Evolutionary conservation across 805 yeast species (phyloP), one percentile per base, ranked within the genome.

Genomic region (Ogataea ramenticola): DNA sequence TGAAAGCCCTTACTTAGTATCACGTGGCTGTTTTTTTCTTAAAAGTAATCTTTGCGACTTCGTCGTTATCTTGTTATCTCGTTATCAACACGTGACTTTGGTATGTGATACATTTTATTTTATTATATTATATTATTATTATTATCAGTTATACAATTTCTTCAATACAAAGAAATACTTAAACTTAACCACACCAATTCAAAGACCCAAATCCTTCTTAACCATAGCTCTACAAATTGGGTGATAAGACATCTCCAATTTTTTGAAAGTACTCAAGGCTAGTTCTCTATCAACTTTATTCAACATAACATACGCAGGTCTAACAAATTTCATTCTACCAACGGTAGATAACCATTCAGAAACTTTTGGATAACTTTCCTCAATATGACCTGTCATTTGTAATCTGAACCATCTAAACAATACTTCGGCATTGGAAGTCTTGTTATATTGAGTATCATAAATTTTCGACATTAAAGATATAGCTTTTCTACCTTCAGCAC

Each of bases 311-410:
- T 79, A 88, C 4, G 93, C 87, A 27, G 96, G 96, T 62, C 96
- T 76, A 22, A 86, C 96, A 58, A 82, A 89, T 67, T 89, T 89
- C 96, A 89, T 89, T 70, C 96, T 77, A 19, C 96, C 96, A 20
- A 89, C 93, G 2, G 90, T 80, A 12, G 91, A 95, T 44, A 89
- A 72, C 96, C 96, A 89, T 43, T 78, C 77, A 3, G 95, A 88
- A 39, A 89, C 66, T 37, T 64, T 65, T 45, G 64, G 65, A 59
- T 82, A 75, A 42, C 68, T 66, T 30, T 68, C 61, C 12, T 57
- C 48, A 44, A 77, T 65, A 26, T 70, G 66, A 27, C 82, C 83
- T 0, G 71, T 65, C 8, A 86, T 69, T 52, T 84, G 80, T 43
- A 88, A 71, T 47, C 80, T 69, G 61, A 72, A 86, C 82, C 87